Base-by-base conservation (phyloP, 345 rosid species). In the Eucalyptus tenuipes region DNA sequence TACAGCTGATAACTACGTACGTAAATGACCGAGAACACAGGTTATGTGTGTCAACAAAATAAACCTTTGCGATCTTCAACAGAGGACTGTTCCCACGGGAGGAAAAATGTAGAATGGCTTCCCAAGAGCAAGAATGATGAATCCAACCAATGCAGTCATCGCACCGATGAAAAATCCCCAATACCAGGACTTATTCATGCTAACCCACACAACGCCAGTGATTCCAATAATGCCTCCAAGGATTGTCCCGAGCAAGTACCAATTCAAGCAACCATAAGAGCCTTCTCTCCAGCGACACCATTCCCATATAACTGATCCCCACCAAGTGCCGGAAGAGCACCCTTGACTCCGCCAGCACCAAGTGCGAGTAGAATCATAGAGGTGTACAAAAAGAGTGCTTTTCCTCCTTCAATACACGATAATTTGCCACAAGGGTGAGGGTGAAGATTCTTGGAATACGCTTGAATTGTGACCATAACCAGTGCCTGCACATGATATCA, bases 381-480 rank as follows among this genome's bases (percentile, higher is more conserved):
- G 86, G 49, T 53, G 37, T 45, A 81, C 37, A 84, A 44, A 52
- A 85, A 64, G 55, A 64, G 22, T 55, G 75, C 87, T 52, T 57
- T 84, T 22, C 85, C 87, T 13, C 89, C 59, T 29, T 52, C 45
- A 68, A 87, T 57, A 64, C 87, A 87, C 17, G 47, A 61, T 47
- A 87, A 55, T 88, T 86, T 86, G 31, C 55, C 48, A n/a, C 88
- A 57, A 45, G 44, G 42, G 20, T 66, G 89, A 14, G 91, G 91
- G 31, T 45, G 90, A 84, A 90, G 86, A 47, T 88, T 71, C n/a
- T 88, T 88, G 40, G 85, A 90, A 44, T 85, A 52, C 20, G 91
- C 91, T 87, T 88, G 91, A 82, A 90, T 82, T 37, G 89, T 90
- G 48, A 91, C 75, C 92, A 90, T 37, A 9, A 89, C 87, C 86